These are phyloP conservation scores for Setomelanomma holmii DNA, from an alignment of 2,329 filamentous ascomycete genomes.

Conservation along the genomic window DNA sequence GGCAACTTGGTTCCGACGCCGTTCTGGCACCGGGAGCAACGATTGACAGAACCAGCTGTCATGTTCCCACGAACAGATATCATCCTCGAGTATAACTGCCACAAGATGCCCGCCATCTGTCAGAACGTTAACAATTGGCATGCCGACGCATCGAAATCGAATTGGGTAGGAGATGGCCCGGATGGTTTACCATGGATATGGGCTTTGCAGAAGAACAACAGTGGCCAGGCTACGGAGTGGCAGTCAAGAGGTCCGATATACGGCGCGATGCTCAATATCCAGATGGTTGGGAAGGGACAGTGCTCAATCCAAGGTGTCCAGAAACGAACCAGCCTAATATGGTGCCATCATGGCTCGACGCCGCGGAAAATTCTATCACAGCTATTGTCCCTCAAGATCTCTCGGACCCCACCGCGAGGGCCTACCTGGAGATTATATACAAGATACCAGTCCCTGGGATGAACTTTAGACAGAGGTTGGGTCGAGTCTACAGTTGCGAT, in stretches of 20 bases:
- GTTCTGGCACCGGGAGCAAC: background rate
- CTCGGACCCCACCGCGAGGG: background rate
- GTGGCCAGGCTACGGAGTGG: no score
- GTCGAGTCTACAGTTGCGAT: constrained; percentile 34
- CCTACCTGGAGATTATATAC: background rate
- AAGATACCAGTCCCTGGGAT: no score
- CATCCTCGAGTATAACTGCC: constrained; percentile 8
- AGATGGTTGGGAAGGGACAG: constrained; percentile 6
- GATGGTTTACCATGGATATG: no score
- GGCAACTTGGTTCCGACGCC: background rate
- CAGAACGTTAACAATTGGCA: constrained; percentile 8
- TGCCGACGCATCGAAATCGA: background rate
- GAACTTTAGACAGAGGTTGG: constrained; percentile 1
- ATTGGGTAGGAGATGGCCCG: background rate
- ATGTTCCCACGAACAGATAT: background rate
- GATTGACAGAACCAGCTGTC: no score
- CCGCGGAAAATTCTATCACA: background rate
- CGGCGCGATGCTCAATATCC: constrained; percentile 4
- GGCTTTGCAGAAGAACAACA: no score
- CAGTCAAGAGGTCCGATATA: background rate
- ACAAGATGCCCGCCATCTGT: constrained; percentile 13
- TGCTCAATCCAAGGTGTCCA: constrained; percentile 7
- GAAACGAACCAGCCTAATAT: constrained; percentile 21
- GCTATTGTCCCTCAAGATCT: constrained; percentile 10
- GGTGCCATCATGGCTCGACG: constrained; percentile 2